A percentile compares a stretch with the other conserved stretches of the same genome.
Conservation (phyloP, 1,139 yeast species). For the Blastobotrys arbuscula region DNA sequence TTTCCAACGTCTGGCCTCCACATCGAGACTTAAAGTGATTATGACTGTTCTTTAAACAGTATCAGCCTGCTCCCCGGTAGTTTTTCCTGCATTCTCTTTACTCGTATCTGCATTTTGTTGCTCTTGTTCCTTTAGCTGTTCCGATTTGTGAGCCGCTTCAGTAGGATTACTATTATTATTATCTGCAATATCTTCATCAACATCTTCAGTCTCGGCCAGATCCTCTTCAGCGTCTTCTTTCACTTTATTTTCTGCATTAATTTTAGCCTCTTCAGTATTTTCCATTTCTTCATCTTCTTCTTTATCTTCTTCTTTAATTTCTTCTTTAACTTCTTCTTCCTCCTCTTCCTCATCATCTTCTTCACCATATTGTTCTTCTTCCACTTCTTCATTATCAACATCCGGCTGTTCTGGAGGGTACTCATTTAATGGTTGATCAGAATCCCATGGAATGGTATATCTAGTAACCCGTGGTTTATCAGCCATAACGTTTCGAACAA, state of each 20-base stretch:
- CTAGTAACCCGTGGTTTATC: conserved; percentile 97
- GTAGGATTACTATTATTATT: conserved; percentile 1
- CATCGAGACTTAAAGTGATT: too few relatives aligned
- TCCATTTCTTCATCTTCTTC: conserved; percentile 31
- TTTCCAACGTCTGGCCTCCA: too few relatives aligned
- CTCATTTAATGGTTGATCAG: conserved; percentile 52
- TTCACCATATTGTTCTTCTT: conserved; percentile 35
- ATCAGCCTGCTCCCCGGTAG: background rate
- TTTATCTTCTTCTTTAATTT: conserved; percentile 8
- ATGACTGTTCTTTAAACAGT: too few relatives aligned
- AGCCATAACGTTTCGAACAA: conserved; percentile 87
- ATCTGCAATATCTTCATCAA: conserved; percentile 18
- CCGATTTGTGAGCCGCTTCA: background rate
- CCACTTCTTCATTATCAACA: conserved; percentile 44
- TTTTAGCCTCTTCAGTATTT: conserved; percentile 15
- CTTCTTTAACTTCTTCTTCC: conserved; percentile 20
- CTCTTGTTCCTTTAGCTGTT: conserved; percentile 7
- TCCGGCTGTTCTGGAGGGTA: conserved; percentile 75
- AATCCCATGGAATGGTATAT: conserved; percentile 89
- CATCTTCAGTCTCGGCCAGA: conserved; percentile 27
- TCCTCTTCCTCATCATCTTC: conserved; percentile 36
- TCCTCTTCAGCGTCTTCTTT: conserved; percentile 20
- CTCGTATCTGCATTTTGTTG: conserved; percentile 17
- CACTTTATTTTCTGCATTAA: conserved; percentile 11
- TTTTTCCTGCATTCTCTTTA: conserved; percentile 9